Base-by-base conservation (phyloP, 2,329 filamentous ascomycete species). In the Nemania sp. region DNA sequence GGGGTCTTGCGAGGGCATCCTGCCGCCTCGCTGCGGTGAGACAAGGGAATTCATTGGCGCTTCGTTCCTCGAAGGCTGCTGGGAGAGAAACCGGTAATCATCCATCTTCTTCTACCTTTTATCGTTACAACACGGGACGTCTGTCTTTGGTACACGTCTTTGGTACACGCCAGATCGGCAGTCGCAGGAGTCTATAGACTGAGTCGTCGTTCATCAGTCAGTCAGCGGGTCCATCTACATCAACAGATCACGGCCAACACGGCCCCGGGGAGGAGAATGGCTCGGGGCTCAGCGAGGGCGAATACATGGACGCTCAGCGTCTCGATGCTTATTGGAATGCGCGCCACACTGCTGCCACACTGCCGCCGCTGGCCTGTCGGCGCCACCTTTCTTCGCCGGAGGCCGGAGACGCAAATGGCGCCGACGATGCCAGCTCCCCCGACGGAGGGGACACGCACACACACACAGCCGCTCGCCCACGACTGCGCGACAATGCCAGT, bases 21-120 rank as follows among this genome's bases (percentile, higher is more conserved):
- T 82, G 72, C 85, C 83, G 76, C 89, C 89, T 74, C 90, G 87
- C 69, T 87, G 85, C 72, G 90, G 88, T 71, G 90, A 89, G 71
- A 88, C 87, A 76, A 92, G 86, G 68, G 87, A 86, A 73, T 88
- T 86, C 79, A 92, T 90, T 67, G 88, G 81, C 71, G 86, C 79
- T 72, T 96, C 92, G 78, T 89, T 90, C 70, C 88, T 86, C 57
- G 91, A 86, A 69, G 90, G 90, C 77, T 90, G 87, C 77, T 92
- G 88, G 73, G 85, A 84, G 69, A 89, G 87, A 78, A 90, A 93
- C 75, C 89, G 88, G 77, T 91, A 81, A 78, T 92, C 90, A 78
- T 94, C 90, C 84, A 91, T 90, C 54, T 63, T 79, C 83, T 82
- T 62, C 67, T 64, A 71, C 84, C 82, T 60, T 25, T 67, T 65